phyloP scores from a whole-genome alignment of 306 rosid genomes.

The Echinosophora koreensis region DNA sequence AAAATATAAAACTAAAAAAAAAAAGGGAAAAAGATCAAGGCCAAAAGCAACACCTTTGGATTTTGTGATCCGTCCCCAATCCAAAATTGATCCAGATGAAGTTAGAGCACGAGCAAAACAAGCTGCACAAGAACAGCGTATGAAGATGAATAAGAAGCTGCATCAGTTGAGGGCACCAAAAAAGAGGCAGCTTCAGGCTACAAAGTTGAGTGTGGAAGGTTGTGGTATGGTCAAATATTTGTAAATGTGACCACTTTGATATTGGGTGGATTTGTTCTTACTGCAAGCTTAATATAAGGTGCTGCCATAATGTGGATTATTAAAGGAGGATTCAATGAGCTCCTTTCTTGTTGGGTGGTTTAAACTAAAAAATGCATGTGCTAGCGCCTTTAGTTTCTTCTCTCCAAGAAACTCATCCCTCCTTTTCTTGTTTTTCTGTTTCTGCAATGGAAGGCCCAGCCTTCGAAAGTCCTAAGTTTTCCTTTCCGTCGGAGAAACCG shows the following conservation, averaged over 20 bases:
- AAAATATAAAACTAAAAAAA: no score
- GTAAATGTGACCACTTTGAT: slow-evolving; percentile 37
- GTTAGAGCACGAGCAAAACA: slow-evolving; percentile 87
- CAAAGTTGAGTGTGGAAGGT: slow-evolving; percentile 94
- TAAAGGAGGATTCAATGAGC: slow-evolving; percentile 7
- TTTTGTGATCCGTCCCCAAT: slow-evolving; percentile 91
- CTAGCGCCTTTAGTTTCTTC: no score
- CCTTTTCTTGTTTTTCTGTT: no score
- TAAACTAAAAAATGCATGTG: no score
- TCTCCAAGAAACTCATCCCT: no score
- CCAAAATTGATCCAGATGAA: slow-evolving; percentile 96
- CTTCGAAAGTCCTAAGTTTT: no score
- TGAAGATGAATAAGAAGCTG: slow-evolving; percentile 98
- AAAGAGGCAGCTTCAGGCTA: slow-evolving; percentile 96
- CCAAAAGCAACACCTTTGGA: slow-evolving; percentile 98
- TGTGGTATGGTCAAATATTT: slow-evolving; percentile 94
- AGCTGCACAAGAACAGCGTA: slow-evolving; percentile 80
- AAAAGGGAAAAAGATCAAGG: no score
- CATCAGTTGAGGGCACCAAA: slow-evolving; percentile 97
- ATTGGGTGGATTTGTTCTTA: slow-evolving; percentile 22
- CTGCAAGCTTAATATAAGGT: neutral
- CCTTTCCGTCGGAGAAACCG: no score
- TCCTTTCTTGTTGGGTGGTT: no score
- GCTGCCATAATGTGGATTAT: slow-evolving; percentile 17
- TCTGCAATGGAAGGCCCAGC: no score